Percentiles rank a stretch among this genome's conserved stretches.
phyloP scores from a whole-genome alignment of 169 alveolate genomes.

The Plasmodium blacklocki region DNA sequence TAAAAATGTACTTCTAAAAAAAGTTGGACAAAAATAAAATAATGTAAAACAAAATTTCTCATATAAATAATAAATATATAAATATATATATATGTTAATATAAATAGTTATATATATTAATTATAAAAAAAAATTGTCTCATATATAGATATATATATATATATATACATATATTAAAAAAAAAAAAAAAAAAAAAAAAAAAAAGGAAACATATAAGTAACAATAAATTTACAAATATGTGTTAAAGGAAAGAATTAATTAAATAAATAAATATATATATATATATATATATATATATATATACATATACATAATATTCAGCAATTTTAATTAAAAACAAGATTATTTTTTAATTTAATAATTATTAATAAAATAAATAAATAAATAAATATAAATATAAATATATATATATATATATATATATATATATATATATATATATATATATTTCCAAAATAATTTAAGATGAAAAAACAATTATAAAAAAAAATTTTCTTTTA shows the following conservation, averaged over 20 bases:
- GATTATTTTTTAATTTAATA: too few relatives aligned
- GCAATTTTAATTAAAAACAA: too few relatives aligned
- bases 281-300: too few relatives aligned
- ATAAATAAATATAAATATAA: neutral
- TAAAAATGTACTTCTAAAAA: conserved; percentile 26
- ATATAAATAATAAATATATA: conserved; percentile 1
- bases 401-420: conserved; percentile 3
- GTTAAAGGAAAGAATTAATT: too few relatives aligned
- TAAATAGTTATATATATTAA: neutral
- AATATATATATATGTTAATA: conserved; percentile 15
- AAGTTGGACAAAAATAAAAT: conserved; percentile 43
- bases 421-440: neutral
- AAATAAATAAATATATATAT: too few relatives aligned
- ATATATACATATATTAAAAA: neutral
- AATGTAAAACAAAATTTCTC: conserved; percentile 39
- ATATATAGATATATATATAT: conserved; percentile 4
- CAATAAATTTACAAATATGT: conserved; percentile 10
- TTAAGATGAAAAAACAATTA: too few relatives aligned
- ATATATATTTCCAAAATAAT: neutral
- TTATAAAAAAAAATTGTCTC: neutral
- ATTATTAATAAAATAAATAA: neutral
- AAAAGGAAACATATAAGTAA: neutral
- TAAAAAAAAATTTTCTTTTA: too few relatives aligned
- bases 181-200: conserved; percentile 11
- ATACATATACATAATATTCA: too few relatives aligned